Conservation (phyloP, 1,284 basidiomycete genomes). For the Naganishia albida region DNA sequence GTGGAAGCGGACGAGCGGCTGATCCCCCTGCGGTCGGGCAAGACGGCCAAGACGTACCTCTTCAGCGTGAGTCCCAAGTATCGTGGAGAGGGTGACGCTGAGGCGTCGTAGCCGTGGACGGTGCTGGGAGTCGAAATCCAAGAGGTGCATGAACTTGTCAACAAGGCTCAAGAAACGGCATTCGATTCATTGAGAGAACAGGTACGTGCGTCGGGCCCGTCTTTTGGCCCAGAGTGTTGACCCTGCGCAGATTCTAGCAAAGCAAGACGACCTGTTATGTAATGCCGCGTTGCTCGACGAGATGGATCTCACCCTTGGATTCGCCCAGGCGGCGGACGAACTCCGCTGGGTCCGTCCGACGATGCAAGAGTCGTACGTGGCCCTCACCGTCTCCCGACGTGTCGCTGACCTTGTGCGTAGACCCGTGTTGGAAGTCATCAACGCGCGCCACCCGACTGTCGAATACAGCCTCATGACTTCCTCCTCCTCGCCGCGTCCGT, state of each 20-base stretch:
- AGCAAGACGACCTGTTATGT: slow-evolving; percentile 62
- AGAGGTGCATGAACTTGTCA: slow-evolving; percentile 62
- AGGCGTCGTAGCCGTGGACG: slow-evolving; percentile 66
- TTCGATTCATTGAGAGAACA: slow-evolving; percentile 69
- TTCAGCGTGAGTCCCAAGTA: slow-evolving; percentile 59
- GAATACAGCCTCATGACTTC: slow-evolving; percentile 79
- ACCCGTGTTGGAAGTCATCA: slow-evolving; percentile 68
- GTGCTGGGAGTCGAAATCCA: slow-evolving; percentile 67
- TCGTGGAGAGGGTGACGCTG: slow-evolving; percentile 9
- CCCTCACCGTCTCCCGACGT: not conserved
- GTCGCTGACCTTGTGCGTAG: too few species aligned
- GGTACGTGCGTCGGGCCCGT: slow-evolving; percentile 54
- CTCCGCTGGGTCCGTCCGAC: slow-evolving; percentile 73
- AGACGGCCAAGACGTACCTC: slow-evolving; percentile 69
- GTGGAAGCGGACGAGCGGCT: slow-evolving; percentile 36
- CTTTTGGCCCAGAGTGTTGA: not conserved
- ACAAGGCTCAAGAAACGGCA: slow-evolving; percentile 66
- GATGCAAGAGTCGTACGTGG: slow-evolving; percentile 68
- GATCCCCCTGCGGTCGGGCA: slow-evolving; percentile 54
- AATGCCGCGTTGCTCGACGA: slow-evolving; percentile 86
- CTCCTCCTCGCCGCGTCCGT: slow-evolving; percentile 61
- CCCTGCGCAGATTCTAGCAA: slow-evolving; percentile 62
- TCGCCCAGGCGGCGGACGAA: slow-evolving; percentile 79
- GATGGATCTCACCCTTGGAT: slow-evolving; percentile 79
- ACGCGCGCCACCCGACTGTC: slow-evolving; percentile 89